These are phyloP conservation scores for Naumovozyma baii DNA, from an alignment of 805 yeast genomes.

Conservation along the genomic window DNA sequence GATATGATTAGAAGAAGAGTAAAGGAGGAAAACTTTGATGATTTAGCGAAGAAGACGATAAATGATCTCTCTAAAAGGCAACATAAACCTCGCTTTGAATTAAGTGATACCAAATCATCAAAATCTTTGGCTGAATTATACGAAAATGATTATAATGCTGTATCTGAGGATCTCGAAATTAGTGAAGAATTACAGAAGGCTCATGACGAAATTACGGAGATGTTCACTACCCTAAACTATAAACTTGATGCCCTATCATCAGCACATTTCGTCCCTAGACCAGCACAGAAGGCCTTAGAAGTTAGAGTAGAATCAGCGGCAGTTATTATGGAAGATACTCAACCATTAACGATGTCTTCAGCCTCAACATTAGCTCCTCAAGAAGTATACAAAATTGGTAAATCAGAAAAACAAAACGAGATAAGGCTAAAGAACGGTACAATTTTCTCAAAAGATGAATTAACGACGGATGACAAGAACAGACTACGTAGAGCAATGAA, in stretches of 20 bases:
- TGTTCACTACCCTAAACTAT: conserved; percentile 54
- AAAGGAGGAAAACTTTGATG: conserved; percentile 68
- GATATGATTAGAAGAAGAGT: conserved; percentile 82
- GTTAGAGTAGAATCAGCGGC: conserved; percentile 77
- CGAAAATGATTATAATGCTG: conserved; percentile 71
- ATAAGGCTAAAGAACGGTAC: conserved; percentile 68
- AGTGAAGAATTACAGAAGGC: conserved; percentile 58
- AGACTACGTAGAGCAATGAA: conserved; percentile 80
- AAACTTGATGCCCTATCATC: conserved; percentile 83
- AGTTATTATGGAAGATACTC: conserved; percentile 91
- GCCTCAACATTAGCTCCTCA: conserved; percentile 86
- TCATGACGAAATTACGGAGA: conserved; percentile 65
- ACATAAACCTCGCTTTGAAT: conserved; percentile 43
- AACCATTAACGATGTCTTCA: conserved; percentile 71
- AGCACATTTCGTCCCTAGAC: conserved; percentile 91
- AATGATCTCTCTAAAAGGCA: conserved; percentile 54
- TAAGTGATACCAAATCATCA: conserved; percentile 73
- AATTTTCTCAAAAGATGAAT: conserved; percentile 70
- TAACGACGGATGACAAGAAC: conserved; percentile 76
- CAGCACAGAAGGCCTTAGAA: conserved; percentile 67
- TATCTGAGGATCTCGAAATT: conserved; percentile 38
- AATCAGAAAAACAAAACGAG: conserved; percentile 43
- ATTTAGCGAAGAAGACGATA: conserved; percentile 63
- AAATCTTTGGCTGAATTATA: conserved; percentile 87
- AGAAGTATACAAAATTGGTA: conserved; percentile 60